Conservation (phyloP, 106 monocot genomes). For the Posidonia australis region DNA sequence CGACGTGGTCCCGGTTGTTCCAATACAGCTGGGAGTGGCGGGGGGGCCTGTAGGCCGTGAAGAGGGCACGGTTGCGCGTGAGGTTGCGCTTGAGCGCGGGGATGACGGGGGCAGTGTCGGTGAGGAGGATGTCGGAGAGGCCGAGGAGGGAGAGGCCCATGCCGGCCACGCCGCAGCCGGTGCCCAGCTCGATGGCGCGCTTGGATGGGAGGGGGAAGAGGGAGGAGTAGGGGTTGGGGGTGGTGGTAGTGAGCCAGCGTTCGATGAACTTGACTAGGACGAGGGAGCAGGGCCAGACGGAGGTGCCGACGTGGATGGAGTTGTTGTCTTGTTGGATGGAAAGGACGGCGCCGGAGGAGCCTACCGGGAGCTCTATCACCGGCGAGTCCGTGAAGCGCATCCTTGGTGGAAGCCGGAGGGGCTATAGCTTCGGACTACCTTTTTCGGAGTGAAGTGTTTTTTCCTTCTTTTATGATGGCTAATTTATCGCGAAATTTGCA, state of each 20-base stretch:
- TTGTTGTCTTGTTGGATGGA: slow-evolving; percentile 78
- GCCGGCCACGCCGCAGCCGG: slow-evolving; percentile 82
- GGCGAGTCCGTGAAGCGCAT: slow-evolving; percentile 94
- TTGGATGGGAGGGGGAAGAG: slow-evolving; percentile 41
- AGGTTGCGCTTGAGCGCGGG: slow-evolving; percentile 88
- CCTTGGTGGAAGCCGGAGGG: neutral
- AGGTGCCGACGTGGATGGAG: slow-evolving; percentile 89
- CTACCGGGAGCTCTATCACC: slow-evolving; percentile 63
- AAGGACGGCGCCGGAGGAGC: slow-evolving; percentile 28
- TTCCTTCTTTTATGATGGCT: too few relatives aligned
- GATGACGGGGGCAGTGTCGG: slow-evolving; percentile 84
- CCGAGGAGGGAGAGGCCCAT: slow-evolving; percentile 67
- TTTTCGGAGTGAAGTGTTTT: too few relatives aligned
- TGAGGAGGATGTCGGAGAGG: slow-evolving; percentile 59
- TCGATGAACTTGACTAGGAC: slow-evolving; percentile 93
- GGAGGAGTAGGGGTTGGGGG: slow-evolving; percentile 38
- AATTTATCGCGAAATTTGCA: too few relatives aligned
- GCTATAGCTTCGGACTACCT: too few relatives aligned
- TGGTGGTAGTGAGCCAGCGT: slow-evolving; percentile 22
- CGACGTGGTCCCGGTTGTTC: slow-evolving; percentile 57
- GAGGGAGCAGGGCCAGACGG: slow-evolving; percentile 97
- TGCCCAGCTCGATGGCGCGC: slow-evolving; percentile 83
- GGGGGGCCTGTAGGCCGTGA: slow-evolving; percentile 29
- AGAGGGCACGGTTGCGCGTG: slow-evolving; percentile 59
- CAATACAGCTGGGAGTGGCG: slow-evolving; percentile 64